Percentiles rank a stretch among this genome's conserved stretches.
These are phyloP conservation scores for Pezicula carpinea DNA, from an alignment of 2,329 filamentous ascomycete genomes.

Conservation along the genomic window DNA sequence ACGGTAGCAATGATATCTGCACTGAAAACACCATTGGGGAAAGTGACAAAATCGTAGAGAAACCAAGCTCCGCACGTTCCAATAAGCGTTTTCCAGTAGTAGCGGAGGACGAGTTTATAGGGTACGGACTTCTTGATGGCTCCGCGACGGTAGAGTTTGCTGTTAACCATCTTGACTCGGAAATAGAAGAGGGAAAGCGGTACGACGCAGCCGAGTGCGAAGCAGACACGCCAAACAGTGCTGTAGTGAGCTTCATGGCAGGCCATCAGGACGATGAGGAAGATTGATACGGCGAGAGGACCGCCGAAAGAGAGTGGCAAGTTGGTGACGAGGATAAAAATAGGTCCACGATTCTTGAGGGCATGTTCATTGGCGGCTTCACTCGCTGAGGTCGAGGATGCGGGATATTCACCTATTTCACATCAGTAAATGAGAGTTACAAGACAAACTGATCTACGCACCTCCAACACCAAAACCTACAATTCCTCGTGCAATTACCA, in stretches of 20 bases:
- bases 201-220: constrained; percentile 42
- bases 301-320: constrained; percentile 35
- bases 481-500: constrained; percentile 43
- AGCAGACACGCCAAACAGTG: constrained; percentile 44
- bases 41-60: constrained; percentile 42
- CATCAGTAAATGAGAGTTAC: background rate
- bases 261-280: constrained; percentile 40
- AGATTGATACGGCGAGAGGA: constrained; percentile 38
- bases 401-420: constrained; percentile 39
- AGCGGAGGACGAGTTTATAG: constrained; percentile 43
- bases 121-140: constrained; percentile 49
- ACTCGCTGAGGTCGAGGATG: constrained; percentile 39
- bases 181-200: constrained; percentile 53
- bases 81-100: constrained; percentile 50
- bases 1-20: constrained; percentile 38
- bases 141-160: constrained; percentile 44
- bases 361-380: constrained; percentile 44
- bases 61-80: constrained; percentile 50
- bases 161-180: constrained; percentile 48
- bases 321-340: constrained; percentile 44
- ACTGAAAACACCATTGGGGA: constrained; percentile 41
- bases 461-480: constrained; percentile 43
- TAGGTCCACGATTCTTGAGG: constrained; percentile 33
- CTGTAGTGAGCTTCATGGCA: constrained; percentile 30
- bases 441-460: constrained; percentile 4